phyloP scores from a whole-genome alignment of 2,329 filamentous ascomycete species.

The Ophiostoma piceae region DNA sequence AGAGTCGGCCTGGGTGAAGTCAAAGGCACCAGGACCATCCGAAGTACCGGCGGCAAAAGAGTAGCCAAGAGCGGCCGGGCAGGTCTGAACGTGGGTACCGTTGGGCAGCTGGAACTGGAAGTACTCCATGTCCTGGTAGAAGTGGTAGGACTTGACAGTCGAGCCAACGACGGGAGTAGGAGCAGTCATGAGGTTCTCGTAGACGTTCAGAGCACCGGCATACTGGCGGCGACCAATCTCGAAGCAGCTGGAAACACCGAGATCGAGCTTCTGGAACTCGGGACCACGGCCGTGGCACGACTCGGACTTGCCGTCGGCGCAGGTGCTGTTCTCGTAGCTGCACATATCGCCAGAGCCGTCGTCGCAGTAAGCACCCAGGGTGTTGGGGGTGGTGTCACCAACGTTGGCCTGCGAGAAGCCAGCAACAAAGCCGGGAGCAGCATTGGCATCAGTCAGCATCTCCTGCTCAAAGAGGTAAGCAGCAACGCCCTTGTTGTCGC shows the following conservation, averaged over 20 bases:
- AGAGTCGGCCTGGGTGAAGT: constrained; percentile 81
- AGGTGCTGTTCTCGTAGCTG: constrained; percentile 77
- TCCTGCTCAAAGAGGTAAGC: constrained; percentile 75
- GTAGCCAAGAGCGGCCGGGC: constrained; percentile 82
- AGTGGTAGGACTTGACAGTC: constrained; percentile 75
- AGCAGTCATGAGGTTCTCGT: constrained; percentile 44
- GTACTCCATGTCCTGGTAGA: constrained; percentile 74
- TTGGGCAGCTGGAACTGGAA: constrained; percentile 71
- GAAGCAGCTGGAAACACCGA: constrained; percentile 67
- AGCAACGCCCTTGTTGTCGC: constrained; percentile 91
- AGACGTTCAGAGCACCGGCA: constrained; percentile 48
- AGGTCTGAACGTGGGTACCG: constrained; percentile 64
- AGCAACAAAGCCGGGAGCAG: constrained; percentile 65
- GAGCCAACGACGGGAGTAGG: constrained; percentile 54
- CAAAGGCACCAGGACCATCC: constrained; percentile 84
- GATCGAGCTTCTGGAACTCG: constrained; percentile 60
- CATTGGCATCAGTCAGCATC: constrained; percentile 42
- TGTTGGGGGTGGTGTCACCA: constrained; percentile 82
- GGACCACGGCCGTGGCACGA: constrained; percentile 71
- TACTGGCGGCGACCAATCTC: constrained; percentile 73
- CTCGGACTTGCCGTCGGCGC: constrained; percentile 62
- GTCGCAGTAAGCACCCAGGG: constrained; percentile 80
- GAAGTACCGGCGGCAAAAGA: constrained; percentile 90
- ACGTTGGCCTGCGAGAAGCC: constrained; percentile 90
- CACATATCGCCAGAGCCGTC: constrained; percentile 70